phyloP scores from a whole-genome alignment of 2,329 filamentous ascomycete species.

The Didymella lethalis region DNA sequence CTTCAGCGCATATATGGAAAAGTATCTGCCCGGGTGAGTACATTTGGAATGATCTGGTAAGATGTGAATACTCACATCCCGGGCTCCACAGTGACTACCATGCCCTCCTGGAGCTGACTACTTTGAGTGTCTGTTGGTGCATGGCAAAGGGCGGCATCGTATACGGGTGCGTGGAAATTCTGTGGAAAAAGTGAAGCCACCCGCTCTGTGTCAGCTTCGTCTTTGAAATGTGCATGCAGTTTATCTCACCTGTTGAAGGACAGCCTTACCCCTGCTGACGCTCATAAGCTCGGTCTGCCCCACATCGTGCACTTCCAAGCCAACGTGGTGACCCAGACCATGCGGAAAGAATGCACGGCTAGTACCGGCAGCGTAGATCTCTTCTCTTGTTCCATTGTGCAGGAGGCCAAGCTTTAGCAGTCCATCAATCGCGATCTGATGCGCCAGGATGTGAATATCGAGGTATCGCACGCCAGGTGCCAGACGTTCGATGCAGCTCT shows the following conservation, averaged over 20 bases:
- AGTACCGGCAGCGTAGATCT: constrained; percentile 79
- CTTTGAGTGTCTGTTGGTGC: constrained; percentile 45
- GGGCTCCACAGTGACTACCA: constrained; percentile 65
- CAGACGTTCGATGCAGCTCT: constrained; percentile 72
- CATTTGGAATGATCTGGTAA: neutral
- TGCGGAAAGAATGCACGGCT: constrained; percentile 92
- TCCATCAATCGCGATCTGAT: constrained; percentile 74
- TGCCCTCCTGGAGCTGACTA: constrained; percentile 58
- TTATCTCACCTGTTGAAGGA: constrained; percentile 34
- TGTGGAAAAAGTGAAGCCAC: constrained; percentile 44
- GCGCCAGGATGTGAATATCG: constrained; percentile 75
- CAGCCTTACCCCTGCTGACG: constrained; percentile 33
- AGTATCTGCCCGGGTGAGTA: constrained; percentile 71
- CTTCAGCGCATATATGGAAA: constrained; percentile 86
- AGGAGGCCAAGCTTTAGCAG: constrained; percentile 77
- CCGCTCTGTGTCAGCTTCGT: constrained; percentile 28
- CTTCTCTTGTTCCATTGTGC: constrained; percentile 67
- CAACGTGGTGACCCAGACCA: constrained; percentile 88
- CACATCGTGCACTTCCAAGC: constrained; percentile 87
- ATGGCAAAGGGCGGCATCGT: constrained; percentile 38
- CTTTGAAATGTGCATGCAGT: too few relatives aligned
- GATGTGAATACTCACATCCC: constrained; percentile 52
- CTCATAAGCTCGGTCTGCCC: constrained; percentile 48
- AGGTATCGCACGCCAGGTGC: constrained; percentile 74
- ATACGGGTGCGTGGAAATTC: constrained; percentile 45